phyloP scores from a whole-genome alignment of 2,329 filamentous ascomycete genomes.

The Trichoderma pleuroti region DNA sequence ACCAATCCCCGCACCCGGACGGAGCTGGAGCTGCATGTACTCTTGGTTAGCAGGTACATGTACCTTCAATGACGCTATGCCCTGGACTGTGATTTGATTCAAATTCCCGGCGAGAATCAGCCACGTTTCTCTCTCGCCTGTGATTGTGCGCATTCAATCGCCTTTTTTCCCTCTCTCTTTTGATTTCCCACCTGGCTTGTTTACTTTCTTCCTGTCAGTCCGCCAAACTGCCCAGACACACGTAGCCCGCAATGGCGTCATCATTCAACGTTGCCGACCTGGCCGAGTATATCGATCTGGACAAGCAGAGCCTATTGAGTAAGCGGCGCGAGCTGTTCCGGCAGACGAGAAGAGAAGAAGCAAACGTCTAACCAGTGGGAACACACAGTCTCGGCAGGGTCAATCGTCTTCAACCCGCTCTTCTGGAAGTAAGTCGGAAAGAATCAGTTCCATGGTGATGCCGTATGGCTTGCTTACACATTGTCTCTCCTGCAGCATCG shows the following conservation, averaged over 20 bases:
- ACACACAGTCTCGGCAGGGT: constrained; percentile 69
- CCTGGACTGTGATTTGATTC: neutral
- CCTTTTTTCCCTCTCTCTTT: neutral
- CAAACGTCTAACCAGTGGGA: constrained; percentile 11
- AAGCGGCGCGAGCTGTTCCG: constrained; percentile 33
- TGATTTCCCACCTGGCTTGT: neutral
- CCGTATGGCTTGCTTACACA: constrained; percentile 33
- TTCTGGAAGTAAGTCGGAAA: constrained; percentile 96
- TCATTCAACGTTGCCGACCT: constrained; percentile 37
- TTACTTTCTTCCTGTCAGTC: neutral
- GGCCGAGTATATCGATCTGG: constrained; percentile 63
- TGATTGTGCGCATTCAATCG: neutral
- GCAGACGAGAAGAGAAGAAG: neutral
- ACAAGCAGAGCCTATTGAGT: constrained; percentile 65
- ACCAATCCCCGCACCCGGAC: constrained; percentile 16
- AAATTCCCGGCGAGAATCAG: neutral
- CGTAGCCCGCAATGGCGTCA: constrained; percentile 31
- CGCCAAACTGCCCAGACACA: neutral
- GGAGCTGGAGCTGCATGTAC: neutral
- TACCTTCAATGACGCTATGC: constrained; percentile 15
- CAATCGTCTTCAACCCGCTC: constrained; percentile 94
- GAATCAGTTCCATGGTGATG: constrained; percentile 24
- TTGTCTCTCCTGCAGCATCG: constrained; percentile 55
- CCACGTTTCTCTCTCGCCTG: constrained; percentile 4
- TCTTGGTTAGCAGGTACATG: neutral